These are phyloP conservation scores for Candida glaebosa DNA, from an alignment of 805 yeast species.

Conservation along the genomic window DNA sequence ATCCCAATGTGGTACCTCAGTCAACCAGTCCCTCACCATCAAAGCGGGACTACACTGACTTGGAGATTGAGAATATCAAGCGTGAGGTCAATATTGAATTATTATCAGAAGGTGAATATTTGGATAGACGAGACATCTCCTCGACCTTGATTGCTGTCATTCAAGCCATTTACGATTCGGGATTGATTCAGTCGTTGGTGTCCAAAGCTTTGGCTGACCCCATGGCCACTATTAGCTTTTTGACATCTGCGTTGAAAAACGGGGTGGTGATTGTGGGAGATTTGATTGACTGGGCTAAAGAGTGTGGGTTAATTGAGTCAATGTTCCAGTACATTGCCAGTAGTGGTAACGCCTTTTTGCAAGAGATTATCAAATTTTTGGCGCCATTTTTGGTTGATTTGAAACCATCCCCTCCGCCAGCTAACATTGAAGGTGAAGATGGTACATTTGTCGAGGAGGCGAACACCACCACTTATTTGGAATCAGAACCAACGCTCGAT, in stretches of 20 bases:
- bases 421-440: neutral
- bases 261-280: conserved; percentile 34
- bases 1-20: conserved; percentile 2
- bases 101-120: conserved; percentile 19
- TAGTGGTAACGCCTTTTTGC: conserved; percentile 24
- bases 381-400: conserved; percentile 5
- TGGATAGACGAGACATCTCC: conserved; percentile 35
- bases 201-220: conserved; percentile 38
- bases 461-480: conserved; percentile 8
- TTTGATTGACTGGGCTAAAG: conserved; percentile 34
- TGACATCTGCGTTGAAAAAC: conserved; percentile 29
- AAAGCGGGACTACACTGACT: conserved; percentile 8
- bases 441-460: neutral
- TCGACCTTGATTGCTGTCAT: conserved; percentile 25
- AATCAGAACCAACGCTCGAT: neutral
- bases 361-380: conserved; percentile 11
- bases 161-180: conserved; percentile 30
- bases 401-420: neutral
- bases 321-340: conserved; percentile 22
- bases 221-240: conserved; percentile 26
- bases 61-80: conserved; percentile 10
- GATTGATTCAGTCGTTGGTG: conserved; percentile 27
- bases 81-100: conserved; percentile 9
- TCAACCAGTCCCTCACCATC: conserved; percentile 9
- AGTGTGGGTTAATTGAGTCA: conserved; percentile 28